These are phyloP conservation scores for Geranium rotundifolium DNA, from an alignment of 345 rosid genomes.

Conservation along the genomic window DNA sequence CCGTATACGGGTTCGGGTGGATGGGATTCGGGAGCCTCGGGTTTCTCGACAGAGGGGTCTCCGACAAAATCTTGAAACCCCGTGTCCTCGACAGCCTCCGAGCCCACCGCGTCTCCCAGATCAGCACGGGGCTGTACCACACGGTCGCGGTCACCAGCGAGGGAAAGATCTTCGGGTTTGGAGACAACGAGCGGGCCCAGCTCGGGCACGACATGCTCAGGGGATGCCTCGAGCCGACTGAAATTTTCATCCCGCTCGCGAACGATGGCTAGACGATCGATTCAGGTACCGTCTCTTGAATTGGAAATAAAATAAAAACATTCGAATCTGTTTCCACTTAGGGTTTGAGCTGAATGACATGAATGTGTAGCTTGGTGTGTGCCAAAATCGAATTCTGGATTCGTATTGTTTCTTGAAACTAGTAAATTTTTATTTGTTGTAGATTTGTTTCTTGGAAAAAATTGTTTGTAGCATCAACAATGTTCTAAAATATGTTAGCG, in stretches of 20 bases:
- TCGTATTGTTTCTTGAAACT: no score
- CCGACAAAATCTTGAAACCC: conserved; percentile 70
- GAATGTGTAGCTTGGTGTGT: no score
- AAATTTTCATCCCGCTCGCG: conserved; percentile 45
- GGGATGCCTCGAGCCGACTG: conserved; percentile 67
- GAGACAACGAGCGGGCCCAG: conserved; percentile 87
- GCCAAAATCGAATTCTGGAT: no score
- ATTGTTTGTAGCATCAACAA: no score
- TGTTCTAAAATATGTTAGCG: no score
- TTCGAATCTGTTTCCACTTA: not conserved
- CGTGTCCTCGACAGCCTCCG: conserved; percentile 56
- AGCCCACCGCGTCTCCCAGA: conserved; percentile 62
- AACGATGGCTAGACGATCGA: conserved; percentile 9
- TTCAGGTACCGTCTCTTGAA: not conserved
- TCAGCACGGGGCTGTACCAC: conserved; percentile 86
- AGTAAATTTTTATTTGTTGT: no score
- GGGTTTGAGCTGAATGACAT: no score
- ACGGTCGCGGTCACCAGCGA: conserved; percentile 58
- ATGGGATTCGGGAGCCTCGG: conserved; percentile 93
- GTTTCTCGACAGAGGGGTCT: conserved; percentile 60
- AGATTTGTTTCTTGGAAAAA: no score
- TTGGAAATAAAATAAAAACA: no score
- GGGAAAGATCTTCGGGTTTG: conserved; percentile 77
- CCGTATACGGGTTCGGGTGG: conserved; percentile 77
- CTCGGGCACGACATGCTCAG: conserved; percentile 79